Evolutionary conservation across 2,329 filamentous ascomycete species (phyloP), one percentile per base, ranked within the genome.

Genomic region (Colletotrichum tanaceti): DNA sequence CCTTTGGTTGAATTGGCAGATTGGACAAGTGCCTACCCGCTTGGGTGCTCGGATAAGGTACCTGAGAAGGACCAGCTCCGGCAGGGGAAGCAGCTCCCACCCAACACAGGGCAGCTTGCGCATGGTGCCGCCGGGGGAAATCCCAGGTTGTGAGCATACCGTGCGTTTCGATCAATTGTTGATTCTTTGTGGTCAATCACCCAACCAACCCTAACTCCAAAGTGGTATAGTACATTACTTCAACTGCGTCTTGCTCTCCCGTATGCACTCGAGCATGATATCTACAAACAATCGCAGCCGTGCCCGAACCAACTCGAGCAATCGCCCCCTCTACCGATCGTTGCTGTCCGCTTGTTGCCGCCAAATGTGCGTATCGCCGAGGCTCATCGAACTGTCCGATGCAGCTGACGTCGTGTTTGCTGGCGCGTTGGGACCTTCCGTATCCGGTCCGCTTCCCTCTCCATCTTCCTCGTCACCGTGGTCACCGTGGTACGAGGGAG

Each of bases 331-430:
- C 52, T 35, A 57, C 16, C 16, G 43, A 20, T 43, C 44, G 18
- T 44, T 68, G 32, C 53, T 63, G 14, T 71, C 61, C 14, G 58
- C 38, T 44, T 60, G 57, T 3, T 83, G 79, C 63, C 83, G 78
- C 84, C 84, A 85, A 16, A 85, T 79, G 72, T 85, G 83, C 13
- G 83, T 85, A 73, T 85, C 84, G 4, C 84, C 84, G 4, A 85
- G 73, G 66, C 83, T 85, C 41, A 85, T 73, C 28, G 80, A 81
- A 70, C 82, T 85, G 47, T 80, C 76, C 24, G 78, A 76, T 65
- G 80, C 83, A 60, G 78, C 77, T 60, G 77, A 46, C 22, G 71
- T 41, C 16, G 66, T 69, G 28, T 69, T 69, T 32, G 55, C 57
- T 22, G 58, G 49, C 3, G 52, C 49, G 20, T 58, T 41, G 22